Base-by-base conservation (phyloP, 306 rosid genomes). In the Luffa aegyptiaca region DNA sequence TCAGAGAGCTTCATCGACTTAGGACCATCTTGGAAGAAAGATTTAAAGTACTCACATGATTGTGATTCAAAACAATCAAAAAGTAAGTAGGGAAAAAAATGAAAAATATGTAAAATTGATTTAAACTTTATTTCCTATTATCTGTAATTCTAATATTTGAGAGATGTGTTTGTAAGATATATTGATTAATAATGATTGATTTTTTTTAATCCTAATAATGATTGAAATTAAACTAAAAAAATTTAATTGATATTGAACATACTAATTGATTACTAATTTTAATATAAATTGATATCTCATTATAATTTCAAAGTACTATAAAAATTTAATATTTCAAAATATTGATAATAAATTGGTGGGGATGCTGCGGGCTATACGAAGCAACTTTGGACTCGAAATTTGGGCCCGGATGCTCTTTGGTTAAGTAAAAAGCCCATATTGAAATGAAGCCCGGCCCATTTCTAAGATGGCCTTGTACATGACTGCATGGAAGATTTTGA, bases 1-100 rank as follows among this genome's bases (percentile, higher is more conserved):
- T 76, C 37, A 57, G 64, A 52, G 80, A 76, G 66, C 68, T 76
- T 33, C 31, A 76, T 35, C 62, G 21, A 56, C 80, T 76, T 17
- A 76, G 80, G 10, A 37, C 59, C 21, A 56, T 5, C 39, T 35
- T 55, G 80, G 80, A 56, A 52, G 65, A 9, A 56, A 37, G 68
- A 37, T 3, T 37, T 2, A 18, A 56, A 35, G 45, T 33, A 5
- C 31, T 56, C 33, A 76, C 33, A 5, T 16, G 8, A 44, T 11
- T 0, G 26, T 59, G 66, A 62, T 56, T 4, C 61, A 56, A 56
- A 5, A 56, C 21, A 13, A 48, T 2, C 52, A 48, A n/a, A n/a
- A n/a, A 48, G 14, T 2, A 48, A 48, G 16, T 48, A 14, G 11
- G 11, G 13, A 10, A 48, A 48, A 46, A 49, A 49, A 8, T 3